These are phyloP conservation scores for Setaria viridis DNA, from an alignment of 202 grass and related monocot genomes.

Conservation along the genomic window DNA sequence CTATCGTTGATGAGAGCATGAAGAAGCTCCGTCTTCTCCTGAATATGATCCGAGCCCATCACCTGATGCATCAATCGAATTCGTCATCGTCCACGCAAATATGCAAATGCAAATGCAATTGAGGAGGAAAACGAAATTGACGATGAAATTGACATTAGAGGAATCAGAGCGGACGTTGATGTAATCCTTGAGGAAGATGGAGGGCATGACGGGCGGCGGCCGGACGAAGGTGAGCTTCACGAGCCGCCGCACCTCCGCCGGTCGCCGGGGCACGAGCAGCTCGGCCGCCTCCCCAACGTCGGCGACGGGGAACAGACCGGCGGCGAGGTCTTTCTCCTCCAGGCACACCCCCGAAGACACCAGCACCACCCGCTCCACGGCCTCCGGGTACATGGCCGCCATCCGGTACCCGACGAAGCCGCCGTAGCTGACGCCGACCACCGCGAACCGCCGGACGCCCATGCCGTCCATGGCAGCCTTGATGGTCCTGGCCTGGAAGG, in stretches of 20 bases:
- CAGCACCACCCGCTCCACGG: constrained; percentile 63
- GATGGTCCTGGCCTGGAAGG: constrained; percentile 61
- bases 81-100: not conserved
- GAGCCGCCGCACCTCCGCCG: constrained; percentile 64
- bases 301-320: constrained; percentile 74
- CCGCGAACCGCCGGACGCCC: constrained; percentile 57
- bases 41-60: constrained; percentile 69
- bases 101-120: not conserved
- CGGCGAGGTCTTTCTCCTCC: constrained; percentile 61
- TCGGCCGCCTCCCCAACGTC: constrained; percentile 61
- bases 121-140: not conserved
- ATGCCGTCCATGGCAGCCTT: constrained; percentile 71
- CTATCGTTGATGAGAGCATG: constrained; percentile 56
- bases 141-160: not conserved
- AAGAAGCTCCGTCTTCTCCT: constrained; percentile 73
- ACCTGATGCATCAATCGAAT: constrained; percentile 47
- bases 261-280: constrained; percentile 67
- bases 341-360: constrained; percentile 70
- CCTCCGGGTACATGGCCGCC: constrained; percentile 67
- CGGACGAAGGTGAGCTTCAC: constrained; percentile 73
- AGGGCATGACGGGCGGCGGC: constrained; percentile 77
- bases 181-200: constrained; percentile 79
- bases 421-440: constrained; percentile 86
- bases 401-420: constrained; percentile 84
- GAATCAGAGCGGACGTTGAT: constrained; percentile 51